Base-by-base conservation (phyloP, 1,284 basidiomycete species). In the Athelia sp. region DNA sequence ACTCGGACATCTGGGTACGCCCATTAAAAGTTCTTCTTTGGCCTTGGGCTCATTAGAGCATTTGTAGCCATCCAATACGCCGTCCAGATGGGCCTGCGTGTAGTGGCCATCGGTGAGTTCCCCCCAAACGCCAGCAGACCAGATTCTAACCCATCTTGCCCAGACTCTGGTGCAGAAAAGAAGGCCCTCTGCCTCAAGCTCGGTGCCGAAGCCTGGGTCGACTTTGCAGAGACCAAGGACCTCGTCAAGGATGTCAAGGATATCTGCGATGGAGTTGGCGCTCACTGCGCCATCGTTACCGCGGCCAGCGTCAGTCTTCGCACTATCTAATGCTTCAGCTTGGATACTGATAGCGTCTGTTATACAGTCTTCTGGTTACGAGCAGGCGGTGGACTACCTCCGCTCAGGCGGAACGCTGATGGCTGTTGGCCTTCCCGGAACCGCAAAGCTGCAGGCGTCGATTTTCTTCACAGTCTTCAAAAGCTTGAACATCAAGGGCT, bases 181-280 rank as follows among this genome's bases (percentile, higher is more conserved):
- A 75, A 78, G 59, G 71, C 81, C 46, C 75, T 94, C 14, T 82
- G 79, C 63, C 58, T 74, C 52, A 67, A 75, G 23, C 82, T 93
- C 47, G 91, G 92, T 42, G 89, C 89, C 0, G 82, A 88, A 56
- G 74, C 74, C 47, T 93, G 85, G 79, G 76, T 94, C 56, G 90
- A 95, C 70, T 93, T 90, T 72, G 81, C 75, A 57, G 74, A 77
- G 61, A 72, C 71, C 13, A 73, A 77, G 50, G 73, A 89, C 58
- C 70, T 89, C 49, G 78, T 84, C 26, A 69, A 65, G 35, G 83
- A 81, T 26, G 75, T 92, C 54, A 74, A 79, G 62, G 76, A 71
- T 8, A 76, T 78, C 1, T 87, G 86, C 0, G 87, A 76, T 49
- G 90, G 88, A 1, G 63, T 72, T 9, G 90, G 91, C 31, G 82